These are phyloP conservation scores for Pythium dissimile DNA, from an alignment of 352 stramenopile species.

Conservation along the genomic window DNA sequence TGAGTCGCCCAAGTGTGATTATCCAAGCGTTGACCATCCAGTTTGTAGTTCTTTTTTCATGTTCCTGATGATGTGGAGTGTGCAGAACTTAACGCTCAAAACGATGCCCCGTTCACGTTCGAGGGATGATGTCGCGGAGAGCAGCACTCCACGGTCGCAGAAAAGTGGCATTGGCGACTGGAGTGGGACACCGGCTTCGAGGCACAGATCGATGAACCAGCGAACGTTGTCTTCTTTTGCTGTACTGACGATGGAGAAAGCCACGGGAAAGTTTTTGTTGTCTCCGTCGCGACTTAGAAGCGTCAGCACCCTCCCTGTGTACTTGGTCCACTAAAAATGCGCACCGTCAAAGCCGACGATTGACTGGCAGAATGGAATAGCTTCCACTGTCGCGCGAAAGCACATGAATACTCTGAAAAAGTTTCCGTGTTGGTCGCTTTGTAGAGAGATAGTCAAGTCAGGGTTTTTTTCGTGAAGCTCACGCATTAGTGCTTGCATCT, in stretches of 20 bases:
- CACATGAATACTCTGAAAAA: conserved; percentile 8
- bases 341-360: conserved; percentile 7
- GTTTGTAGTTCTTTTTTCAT: background rate
- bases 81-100: background rate
- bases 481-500: background rate
- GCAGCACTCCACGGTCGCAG: background rate
- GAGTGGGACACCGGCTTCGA: background rate
- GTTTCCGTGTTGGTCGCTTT: background rate
- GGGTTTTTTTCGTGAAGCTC: background rate
- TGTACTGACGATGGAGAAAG: background rate
- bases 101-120: background rate
- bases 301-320: background rate
- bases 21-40: background rate
- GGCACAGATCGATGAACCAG: background rate
- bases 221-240: background rate
- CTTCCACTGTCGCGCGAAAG: background rate
- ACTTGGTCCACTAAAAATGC: conserved; percentile 4
- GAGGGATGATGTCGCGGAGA: background rate
- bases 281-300: background rate
- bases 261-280: background rate
- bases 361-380: background rate
- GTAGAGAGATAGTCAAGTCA: background rate
- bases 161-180: background rate
- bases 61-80: background rate
- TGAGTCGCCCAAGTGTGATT: background rate